A percentile compares a stretch with the other conserved stretches of the same genome.
Evolutionary conservation across 495 filamentous ascomycete species (phyloP).

Genomic region (Penicillium macrosclerotiorum): DNA sequence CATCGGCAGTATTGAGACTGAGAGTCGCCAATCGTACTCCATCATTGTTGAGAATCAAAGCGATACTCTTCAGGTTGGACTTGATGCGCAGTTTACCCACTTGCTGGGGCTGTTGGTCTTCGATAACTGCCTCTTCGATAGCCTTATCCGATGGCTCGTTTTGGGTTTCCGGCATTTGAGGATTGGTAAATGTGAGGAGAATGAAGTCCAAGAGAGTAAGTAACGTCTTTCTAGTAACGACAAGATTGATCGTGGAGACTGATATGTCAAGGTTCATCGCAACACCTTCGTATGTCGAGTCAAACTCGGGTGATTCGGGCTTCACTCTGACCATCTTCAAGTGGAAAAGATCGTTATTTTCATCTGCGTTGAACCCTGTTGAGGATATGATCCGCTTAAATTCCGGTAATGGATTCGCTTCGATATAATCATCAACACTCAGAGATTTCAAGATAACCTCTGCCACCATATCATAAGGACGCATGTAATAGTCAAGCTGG

Average conservation of each 20-base stretch:
- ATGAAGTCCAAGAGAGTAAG: slow-evolving; percentile 95
- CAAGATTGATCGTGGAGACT: slow-evolving; percentile 91
- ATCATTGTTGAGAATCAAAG: slow-evolving; percentile 96
- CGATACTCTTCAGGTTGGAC: slow-evolving; percentile 87
- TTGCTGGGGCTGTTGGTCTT: slow-evolving; percentile 39
- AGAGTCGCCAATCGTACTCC: slow-evolving; percentile 91
- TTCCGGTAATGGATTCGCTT: slow-evolving; percentile 81
- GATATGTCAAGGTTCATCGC: slow-evolving; percentile 89
- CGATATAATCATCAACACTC: slow-evolving; percentile 92
- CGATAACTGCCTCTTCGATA: slow-evolving; percentile 44
- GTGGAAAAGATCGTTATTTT: slow-evolving; percentile 77
- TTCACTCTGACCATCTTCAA: slow-evolving; percentile 90
- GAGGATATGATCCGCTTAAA: slow-evolving; percentile 96
- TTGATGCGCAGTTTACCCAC: slow-evolving; percentile 74
- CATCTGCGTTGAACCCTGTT: slow-evolving; percentile 67
- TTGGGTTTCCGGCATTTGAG: slow-evolving; percentile 44
- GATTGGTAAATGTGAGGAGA: slow-evolving; percentile 87
- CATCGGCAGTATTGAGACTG: slow-evolving; percentile 85
- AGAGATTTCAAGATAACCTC: slow-evolving; percentile 83
- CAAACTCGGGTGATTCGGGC: slow-evolving; percentile 87
- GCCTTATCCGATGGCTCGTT: slow-evolving; percentile 38
- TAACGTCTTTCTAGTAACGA: slow-evolving; percentile 90
- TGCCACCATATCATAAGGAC: slow-evolving; percentile 87
- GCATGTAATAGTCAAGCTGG: slow-evolving; percentile 77
- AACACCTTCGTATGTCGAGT: slow-evolving; percentile 85